Percentiles rank a stretch among this genome's conserved stretches.
Conservation (phyloP, 495 filamentous ascomycete species). For the Penicilliopsis zonata region DNA sequence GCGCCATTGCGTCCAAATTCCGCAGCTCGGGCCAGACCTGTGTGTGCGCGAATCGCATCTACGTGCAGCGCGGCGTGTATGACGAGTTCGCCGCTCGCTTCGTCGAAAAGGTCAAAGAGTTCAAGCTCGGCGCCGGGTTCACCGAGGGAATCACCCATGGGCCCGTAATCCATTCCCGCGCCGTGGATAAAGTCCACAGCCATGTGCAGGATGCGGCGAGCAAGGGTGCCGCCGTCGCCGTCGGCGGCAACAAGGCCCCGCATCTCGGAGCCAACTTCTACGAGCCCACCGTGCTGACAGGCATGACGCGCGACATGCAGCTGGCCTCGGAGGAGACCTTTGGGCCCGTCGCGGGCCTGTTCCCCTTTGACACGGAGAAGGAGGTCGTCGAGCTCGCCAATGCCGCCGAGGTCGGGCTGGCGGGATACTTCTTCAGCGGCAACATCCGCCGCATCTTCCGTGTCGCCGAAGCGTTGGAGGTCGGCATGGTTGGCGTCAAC, state of each 20-base stretch:
- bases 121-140: conserved; percentile 70
- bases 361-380: conserved; percentile 69
- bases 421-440: conserved; percentile 78
- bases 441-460: conserved; percentile 60
- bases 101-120: conserved; percentile 59
- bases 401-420: conserved; percentile 62
- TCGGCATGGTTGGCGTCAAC: conserved; percentile 85
- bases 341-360: conserved; percentile 75
- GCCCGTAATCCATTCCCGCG: conserved; percentile 68
- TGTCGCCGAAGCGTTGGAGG: conserved; percentile 74
- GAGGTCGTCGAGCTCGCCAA: conserved; percentile 78
- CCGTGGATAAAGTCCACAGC: conserved; percentile 60
- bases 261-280: conserved; percentile 68
- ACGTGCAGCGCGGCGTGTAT: conserved; percentile 68
- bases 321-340: conserved; percentile 77
- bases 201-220: conserved; percentile 67
- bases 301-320: conserved; percentile 72
- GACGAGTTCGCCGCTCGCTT: conserved; percentile 62
- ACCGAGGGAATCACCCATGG: conserved; percentile 62
- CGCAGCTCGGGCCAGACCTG: conserved; percentile 82
- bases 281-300: conserved; percentile 67
- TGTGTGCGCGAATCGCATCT: conserved; percentile 82
- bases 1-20: conserved; percentile 72
- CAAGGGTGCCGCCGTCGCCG: conserved; percentile 59
- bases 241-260: conserved; percentile 56